Conservation (phyloP, 106 monocot genomes). For the Allium cepa region DNA sequence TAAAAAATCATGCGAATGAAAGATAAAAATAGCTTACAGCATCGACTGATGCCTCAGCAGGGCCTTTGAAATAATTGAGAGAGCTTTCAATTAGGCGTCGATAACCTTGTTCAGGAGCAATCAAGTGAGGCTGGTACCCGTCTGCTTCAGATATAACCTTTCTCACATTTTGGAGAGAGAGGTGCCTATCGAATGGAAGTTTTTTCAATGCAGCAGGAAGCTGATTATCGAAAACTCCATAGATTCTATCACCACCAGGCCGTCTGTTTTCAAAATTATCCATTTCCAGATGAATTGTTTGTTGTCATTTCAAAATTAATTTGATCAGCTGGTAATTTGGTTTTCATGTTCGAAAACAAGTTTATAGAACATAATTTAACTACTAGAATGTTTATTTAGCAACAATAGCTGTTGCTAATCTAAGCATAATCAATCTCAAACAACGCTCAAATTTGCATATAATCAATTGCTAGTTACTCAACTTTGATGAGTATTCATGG, state of each 20-base stretch:
- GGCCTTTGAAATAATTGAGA: conserved; percentile 49
- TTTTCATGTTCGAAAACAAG: too few species aligned
- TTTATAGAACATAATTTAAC: too few species aligned
- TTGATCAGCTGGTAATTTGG: too few species aligned
- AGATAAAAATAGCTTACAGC: conserved; percentile 34
- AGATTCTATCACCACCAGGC: conserved; percentile 68
- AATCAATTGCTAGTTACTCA: too few species aligned
- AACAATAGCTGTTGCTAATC: too few species aligned
- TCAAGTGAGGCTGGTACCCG: conserved; percentile 77
- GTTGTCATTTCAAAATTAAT: too few species aligned
- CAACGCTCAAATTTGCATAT: too few species aligned
- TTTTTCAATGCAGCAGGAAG: conserved; percentile 61
- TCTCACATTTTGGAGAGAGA: conserved; percentile 63
- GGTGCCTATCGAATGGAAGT: conserved; percentile 56
- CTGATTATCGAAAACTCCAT: conserved; percentile 73
- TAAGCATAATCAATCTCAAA: too few species aligned
- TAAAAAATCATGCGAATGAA: background rate
- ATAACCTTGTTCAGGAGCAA: conserved; percentile 81
- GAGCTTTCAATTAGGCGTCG: conserved; percentile 56
- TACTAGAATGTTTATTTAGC: too few species aligned
- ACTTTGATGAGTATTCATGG: too few species aligned
- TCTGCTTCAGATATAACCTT: conserved; percentile 68
- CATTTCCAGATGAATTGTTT: too few species aligned
- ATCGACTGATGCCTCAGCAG: conserved; percentile 65
- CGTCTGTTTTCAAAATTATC: conserved; percentile 19